Base-by-base conservation (phyloP, 257 asterid genomes). In the Petrea volubilis region DNA sequence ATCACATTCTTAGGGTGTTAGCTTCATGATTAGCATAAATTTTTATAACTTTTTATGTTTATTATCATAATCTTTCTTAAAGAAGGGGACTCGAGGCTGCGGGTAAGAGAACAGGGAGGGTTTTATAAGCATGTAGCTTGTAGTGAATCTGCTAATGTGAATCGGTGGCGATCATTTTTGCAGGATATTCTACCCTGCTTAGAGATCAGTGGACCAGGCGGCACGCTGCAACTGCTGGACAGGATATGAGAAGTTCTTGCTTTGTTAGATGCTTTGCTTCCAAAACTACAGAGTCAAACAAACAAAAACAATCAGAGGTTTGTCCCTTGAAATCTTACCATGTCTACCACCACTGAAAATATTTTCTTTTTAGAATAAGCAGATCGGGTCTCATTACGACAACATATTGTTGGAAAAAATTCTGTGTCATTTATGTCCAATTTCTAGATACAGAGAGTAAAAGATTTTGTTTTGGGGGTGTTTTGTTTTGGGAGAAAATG, bases 211-310 rank as follows among this genome's bases (percentile, higher is more conserved):
- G 81, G 82, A 73, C 78, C 50, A 74, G 74, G 59, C 70, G 64
- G 63, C 76, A 70, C 60, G 72, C 80, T 17, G 59, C 78, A 24
- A 82, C 74, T 36, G 25, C 53, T 43, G 74, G 82, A 52, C 68
- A 64, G 67, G 75, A 70, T 74, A 64, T 79, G 62, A 57, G 75
- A 64, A 38, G 43, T 31, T 43, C 82, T 75, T 60, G 60, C 83
- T 81, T 79, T 62, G 74, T 78, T 58, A 86, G 96, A 84, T 72
- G 83, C 64, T 84, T 92, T 80, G 81, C 97, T 60, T 84, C 93
- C 76, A 81, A 79, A 77, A 36, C 86, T 52, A 73, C 98, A 8
- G 84, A 82, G 53, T 78, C 97, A 29, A 78, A 70, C 13, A 61
- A 44, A 49, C 71, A 74, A 78, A 85, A 82, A 63, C 50, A 60